phyloP scores from a whole-genome alignment of 495 filamentous ascomycete genomes.

The Aspergillus leporis region DNA sequence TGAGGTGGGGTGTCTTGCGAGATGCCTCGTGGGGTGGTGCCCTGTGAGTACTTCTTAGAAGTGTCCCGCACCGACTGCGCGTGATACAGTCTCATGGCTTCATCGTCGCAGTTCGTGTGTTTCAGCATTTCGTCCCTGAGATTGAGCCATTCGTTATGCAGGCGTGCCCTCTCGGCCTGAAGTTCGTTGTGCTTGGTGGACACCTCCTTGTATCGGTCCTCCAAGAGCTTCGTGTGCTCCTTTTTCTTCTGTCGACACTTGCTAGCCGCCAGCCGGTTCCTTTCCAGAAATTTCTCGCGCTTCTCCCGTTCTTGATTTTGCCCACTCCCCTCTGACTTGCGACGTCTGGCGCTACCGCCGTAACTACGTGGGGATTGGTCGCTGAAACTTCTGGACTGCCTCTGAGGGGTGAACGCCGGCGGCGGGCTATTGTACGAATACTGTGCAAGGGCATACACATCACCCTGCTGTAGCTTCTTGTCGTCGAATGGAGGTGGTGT shows the following conservation, averaged over 20 bases:
- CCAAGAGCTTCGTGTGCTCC: constrained; percentile 63
- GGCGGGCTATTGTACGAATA: not conserved
- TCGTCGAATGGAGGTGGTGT: constrained; percentile 43
- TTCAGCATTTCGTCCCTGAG: constrained; percentile 60
- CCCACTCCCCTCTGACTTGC: constrained; percentile 10
- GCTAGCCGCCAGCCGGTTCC: constrained; percentile 80
- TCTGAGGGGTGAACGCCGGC: not conserved
- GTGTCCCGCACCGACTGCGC: constrained; percentile 38
- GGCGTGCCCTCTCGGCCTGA: constrained; percentile 52
- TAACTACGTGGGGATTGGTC: not conserved
- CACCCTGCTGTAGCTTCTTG: constrained; percentile 10
- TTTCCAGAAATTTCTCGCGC: constrained; percentile 64
- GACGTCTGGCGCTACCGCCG: not conserved
- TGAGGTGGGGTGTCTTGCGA: constrained; percentile 35
- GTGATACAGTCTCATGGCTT: constrained; percentile 52
- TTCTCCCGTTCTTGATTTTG: constrained; percentile 22
- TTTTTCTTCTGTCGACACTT: constrained; percentile 92
- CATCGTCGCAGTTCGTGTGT: constrained; percentile 60
- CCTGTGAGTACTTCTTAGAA: too few species aligned
- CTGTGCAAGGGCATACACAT: constrained; percentile 13
- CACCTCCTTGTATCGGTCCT: constrained; percentile 38
- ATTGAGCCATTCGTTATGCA: constrained; percentile 45
- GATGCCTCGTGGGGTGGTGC: too few species aligned
- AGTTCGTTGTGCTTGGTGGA: constrained; percentile 65
- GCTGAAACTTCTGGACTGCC: not conserved